These are phyloP conservation scores for Cladophialophora carrionii DNA, from an alignment of 2,329 filamentous ascomycete species.

Conservation along the genomic window DNA sequence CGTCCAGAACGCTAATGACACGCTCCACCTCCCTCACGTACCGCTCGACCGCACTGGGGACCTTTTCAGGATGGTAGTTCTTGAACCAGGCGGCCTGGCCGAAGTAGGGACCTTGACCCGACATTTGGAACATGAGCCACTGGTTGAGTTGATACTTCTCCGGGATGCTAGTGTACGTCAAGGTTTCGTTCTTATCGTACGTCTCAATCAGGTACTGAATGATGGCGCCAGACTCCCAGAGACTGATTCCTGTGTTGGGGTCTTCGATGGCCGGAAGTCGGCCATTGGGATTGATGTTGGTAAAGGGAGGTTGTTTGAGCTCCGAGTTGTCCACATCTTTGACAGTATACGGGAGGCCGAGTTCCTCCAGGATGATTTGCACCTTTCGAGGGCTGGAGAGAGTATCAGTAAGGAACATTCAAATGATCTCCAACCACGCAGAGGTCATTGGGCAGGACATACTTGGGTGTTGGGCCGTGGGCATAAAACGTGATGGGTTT, in stretches of 20 bases:
- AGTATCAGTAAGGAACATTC: neutral
- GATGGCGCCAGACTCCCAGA: conserved; percentile 55
- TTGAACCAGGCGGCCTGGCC: conserved; percentile 54
- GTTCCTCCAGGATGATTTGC: conserved; percentile 42
- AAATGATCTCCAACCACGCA: neutral
- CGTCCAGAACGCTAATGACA: conserved; percentile 52
- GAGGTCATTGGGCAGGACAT: neutral
- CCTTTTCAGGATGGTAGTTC: conserved; percentile 48
- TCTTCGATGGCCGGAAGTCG: conserved; percentile 45
- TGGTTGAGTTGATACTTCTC: conserved; percentile 49
- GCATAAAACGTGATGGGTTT: conserved; percentile 1
- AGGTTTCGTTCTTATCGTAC: conserved; percentile 49
- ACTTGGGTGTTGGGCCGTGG: conserved; percentile 7
- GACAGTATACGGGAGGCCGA: conserved; percentile 42
- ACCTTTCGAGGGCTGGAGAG: conserved; percentile 39
- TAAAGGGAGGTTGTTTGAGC: conserved; percentile 37
- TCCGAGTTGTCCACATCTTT: conserved; percentile 31
- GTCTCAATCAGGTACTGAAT: conserved; percentile 51
- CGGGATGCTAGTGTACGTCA: conserved; percentile 44
- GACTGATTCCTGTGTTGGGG: conserved; percentile 45
- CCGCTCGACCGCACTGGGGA: conserved; percentile 50
- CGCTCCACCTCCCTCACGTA: conserved; percentile 53
- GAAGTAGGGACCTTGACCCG: conserved; percentile 56
- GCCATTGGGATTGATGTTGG: conserved; percentile 37
- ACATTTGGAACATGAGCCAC: conserved; percentile 53